phyloP scores from a whole-genome alignment of 2,329 filamentous ascomycete genomes.

The Penicillium carneum region DNA sequence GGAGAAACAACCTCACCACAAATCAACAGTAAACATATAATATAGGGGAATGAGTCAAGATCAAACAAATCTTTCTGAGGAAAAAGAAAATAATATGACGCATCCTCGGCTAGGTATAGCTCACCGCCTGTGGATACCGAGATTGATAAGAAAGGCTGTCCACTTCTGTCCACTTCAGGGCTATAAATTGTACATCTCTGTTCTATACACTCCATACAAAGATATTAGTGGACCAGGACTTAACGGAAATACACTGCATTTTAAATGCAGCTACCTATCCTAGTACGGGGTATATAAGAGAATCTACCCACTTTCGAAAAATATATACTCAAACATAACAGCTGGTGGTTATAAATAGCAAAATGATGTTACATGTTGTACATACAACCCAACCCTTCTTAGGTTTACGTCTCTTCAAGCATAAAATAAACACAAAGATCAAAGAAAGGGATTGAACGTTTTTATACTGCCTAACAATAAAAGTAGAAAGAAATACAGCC shows the following conservation, averaged over 20 bases:
- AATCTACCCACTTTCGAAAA: not conserved
- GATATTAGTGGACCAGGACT: not conserved
- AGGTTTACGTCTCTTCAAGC: not conserved
- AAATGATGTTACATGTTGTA: not conserved
- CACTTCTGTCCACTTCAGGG: slow-evolving; percentile 1
- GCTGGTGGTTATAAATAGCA: not conserved
- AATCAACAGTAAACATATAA: slow-evolving; percentile 27
- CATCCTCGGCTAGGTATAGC: slow-evolving; percentile 14
- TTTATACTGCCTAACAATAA: not conserved
- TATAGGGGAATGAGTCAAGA: slow-evolving; percentile 14
- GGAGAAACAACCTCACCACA: slow-evolving; percentile 4
- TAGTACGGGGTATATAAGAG: not conserved
- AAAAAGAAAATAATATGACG: slow-evolving; percentile 20
- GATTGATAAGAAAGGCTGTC: slow-evolving; percentile 22
- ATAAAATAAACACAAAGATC: not conserved
- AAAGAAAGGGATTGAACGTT: not conserved
- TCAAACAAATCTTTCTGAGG: slow-evolving; percentile 2
- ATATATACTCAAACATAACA: not conserved
- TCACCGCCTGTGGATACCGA: slow-evolving; percentile 22
- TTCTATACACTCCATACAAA: not conserved
- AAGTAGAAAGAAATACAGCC: slow-evolving; percentile 12
- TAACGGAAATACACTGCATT: not conserved
- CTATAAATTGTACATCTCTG: not conserved
- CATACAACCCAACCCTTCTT: not conserved
- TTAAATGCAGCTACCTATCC: not conserved